Percentiles rank a stretch among this genome's conserved stretches.
phyloP scores from a whole-genome alignment of 2,329 filamentous ascomycete species.

The Balansia obtecta region DNA sequence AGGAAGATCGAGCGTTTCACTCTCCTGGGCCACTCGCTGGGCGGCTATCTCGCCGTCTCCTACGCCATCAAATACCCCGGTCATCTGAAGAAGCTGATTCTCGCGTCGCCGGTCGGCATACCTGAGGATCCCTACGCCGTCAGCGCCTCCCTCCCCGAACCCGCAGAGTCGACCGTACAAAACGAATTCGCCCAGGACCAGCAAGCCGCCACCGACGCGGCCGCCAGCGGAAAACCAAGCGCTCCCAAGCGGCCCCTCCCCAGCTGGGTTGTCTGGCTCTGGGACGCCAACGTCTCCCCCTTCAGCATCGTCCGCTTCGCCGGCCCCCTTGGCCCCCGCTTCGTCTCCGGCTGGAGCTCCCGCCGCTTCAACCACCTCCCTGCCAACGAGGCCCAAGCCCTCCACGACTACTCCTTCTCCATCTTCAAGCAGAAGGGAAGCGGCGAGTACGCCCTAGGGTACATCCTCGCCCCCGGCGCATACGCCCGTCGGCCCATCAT shows the following conservation, averaged over 20 bases:
- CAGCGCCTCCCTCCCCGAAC: conserved; percentile 67
- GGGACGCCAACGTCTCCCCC: conserved; percentile 94
- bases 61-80: conserved; percentile 96
- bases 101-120: conserved; percentile 88
- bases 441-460: conserved; percentile 86
- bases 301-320: conserved; percentile 83
- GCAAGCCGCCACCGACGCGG: conserved; percentile 29
- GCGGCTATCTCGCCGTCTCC: conserved; percentile 87
- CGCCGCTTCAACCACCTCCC: conserved; percentile 86
- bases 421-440: conserved; percentile 87
- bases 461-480: conserved; percentile 85
- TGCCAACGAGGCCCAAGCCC: conserved; percentile 61
- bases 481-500: conserved; percentile 84
- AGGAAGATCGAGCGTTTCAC: conserved; percentile 89
- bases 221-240: conserved; percentile 20
- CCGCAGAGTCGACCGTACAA: conserved; percentile 56
- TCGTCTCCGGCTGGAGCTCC: conserved; percentile 91
- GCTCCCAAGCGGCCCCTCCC: conserved; percentile 48
- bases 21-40: conserved; percentile 81
- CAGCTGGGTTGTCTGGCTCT: conserved; percentile 82
- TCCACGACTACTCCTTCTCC: conserved; percentile 90
- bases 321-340: conserved; percentile 77
- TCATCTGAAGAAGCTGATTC: conserved; percentile 85
- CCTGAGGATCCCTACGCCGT: conserved; percentile 90
- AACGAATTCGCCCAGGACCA: conserved; percentile 75